Base-by-base conservation (phyloP, 495 filamentous ascomycete species). In the Podospora pseudocomata region DNA sequence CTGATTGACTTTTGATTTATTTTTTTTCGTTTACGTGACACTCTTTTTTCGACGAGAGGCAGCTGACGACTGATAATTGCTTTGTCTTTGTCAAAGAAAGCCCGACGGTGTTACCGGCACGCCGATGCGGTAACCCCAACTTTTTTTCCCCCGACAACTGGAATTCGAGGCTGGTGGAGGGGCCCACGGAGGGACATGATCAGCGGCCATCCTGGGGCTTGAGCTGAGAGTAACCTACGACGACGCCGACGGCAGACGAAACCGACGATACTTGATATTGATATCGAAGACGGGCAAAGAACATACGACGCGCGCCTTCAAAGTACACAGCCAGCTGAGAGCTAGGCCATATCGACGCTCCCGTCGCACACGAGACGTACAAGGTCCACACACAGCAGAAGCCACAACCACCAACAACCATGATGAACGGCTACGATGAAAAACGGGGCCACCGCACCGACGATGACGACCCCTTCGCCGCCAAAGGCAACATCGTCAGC, bases 381-480 rank as follows among this genome's bases (percentile, higher is more conserved):
- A 23, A 23, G 20, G 20, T 23, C 20, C 20, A 23, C 20, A 23
- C 20, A 19, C 20, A 60, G 58, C 13, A 26, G 55, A 23, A 23
- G 1, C 5, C 55, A 6, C 7, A 28, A 27, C 55, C 55, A 57
- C 26, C 49, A 53, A 19, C 64, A 59, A 59, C 57, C 69, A 79
- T 67, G 72, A 87, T 86, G 84, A 80, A 85, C 80, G 80, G 81
- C 70, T 86, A 91, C 82, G 82, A 89, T 70, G 82, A 89, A 67
- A 73, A 73, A 61, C 66, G 57, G n/a, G 39, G 39, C 39, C 39
- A 49, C 39, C 59, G 65, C 39, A 60, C 66, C 39, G 87, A 89
- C 75, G 87, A 92, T 76, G 91, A 93, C 74, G 89, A 89, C 79
- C 79, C 87, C 71, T 96, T 96, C 79, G 91, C 88, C 70, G 88